A percentile compares a stretch with the other conserved stretches of the same genome.
These are phyloP conservation scores for Colletotrichum zoysiae DNA, from an alignment of 2,329 filamentous ascomycete species.

Conservation along the genomic window DNA sequence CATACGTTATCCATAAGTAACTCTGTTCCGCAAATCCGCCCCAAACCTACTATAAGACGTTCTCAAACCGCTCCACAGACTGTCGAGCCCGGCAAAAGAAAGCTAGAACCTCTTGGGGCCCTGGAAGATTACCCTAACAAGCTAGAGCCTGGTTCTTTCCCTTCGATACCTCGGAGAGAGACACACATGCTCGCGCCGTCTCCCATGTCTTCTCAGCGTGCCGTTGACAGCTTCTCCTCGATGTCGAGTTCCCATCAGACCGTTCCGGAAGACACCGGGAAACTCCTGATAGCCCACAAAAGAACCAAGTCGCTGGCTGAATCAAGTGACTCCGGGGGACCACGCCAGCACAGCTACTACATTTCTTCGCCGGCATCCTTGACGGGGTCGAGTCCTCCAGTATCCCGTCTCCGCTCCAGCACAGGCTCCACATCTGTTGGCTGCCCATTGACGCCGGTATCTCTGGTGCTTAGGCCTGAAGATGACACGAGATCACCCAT, in stretches of 20 bases:
- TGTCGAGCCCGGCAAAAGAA: constrained; percentile 1
- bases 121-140: neutral
- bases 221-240: constrained; percentile 1
- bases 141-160: neutral
- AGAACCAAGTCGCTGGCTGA: constrained; percentile 36
- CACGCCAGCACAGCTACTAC: constrained; percentile 4
- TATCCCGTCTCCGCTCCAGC: constrained; percentile 44
- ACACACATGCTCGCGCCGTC: neutral
- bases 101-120: constrained; percentile 2
- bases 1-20: constrained; percentile 43
- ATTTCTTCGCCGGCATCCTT: constrained; percentile 33
- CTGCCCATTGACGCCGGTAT: constrained; percentile 56
- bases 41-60: constrained; percentile 19
- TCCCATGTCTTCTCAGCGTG: constrained; percentile 9
- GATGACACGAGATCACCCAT: constrained; percentile 49
- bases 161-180: constrained; percentile 3
- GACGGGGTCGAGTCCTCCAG: constrained; percentile 25
- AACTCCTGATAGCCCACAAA: constrained; percentile 26
- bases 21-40: neutral
- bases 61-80: constrained; percentile 7
- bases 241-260: neutral
- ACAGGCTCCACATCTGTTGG: constrained; percentile 47
- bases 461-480: constrained; percentile 55
- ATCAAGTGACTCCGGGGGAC: constrained; percentile 1
- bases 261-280: neutral